Evolutionary conservation across 352 stramenopile genomes (phyloP), one percentile per base, ranked within the genome.

Genomic region (Pythium myriotylum): DNA sequence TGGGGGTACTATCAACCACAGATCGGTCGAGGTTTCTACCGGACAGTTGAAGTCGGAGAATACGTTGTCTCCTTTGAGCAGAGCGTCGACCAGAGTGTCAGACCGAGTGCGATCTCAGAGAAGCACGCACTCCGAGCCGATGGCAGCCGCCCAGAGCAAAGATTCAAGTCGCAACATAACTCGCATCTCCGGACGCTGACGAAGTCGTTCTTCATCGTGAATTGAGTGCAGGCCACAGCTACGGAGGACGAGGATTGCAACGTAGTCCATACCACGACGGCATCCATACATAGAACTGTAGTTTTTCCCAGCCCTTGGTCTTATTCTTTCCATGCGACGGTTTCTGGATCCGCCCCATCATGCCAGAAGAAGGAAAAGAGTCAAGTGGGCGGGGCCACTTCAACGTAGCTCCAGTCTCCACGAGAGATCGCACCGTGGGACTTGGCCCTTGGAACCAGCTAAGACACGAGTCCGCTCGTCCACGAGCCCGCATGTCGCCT

Each of bases 1-100:
- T 88, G 77, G 74, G 79, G 81, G 49, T 88, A 79, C 51, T 89
- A 79, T 55, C 48, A 70, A 17, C 72, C 79, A 16, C 56, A 83
- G 10, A 68, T 82, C 14, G 79, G 80, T 4, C 24, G 53, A 2
- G 81, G 79, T 16, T 84, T 90, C 42, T 32, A 72, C 23, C 47
- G 55, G 12, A 46, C 59, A 1, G 64, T 65, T 5, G 76, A 91
- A 37, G 46, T 64, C 0, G 81, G 85, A 1, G 73, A 84, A 46
- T 92, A 85, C 50, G 49, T 78, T 3, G 61, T 91, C n/a, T 81
- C 78, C 1, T 58, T 88, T 49, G 24, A 73, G n/a, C 64, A 67
- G 32, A 81, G 70, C 41, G 22, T 64, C 19, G 35, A 39, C 46
- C 45, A 48, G 8, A 9, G 13, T 10, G 29, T 35, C 29, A 10